Base-by-base conservation (phyloP, 257 asterid species). In the Solanum lycopersicoides region DNA sequence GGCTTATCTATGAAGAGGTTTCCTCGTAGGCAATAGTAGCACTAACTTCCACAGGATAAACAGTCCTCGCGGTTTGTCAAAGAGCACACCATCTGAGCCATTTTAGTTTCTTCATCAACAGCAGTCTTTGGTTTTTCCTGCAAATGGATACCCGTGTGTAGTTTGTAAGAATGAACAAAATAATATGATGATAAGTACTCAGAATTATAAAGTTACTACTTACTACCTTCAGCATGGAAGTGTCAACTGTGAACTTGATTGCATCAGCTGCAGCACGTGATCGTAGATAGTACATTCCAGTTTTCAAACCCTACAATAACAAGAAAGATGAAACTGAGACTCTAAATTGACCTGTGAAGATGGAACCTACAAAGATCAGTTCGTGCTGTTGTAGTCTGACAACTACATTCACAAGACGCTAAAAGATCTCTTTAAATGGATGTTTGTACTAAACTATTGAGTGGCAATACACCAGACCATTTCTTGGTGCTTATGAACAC, bases 181-280 rank as follows among this genome's bases (percentile, higher is more conserved):
- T 66, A 71, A 13, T 25, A 20, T 13, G 59, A 59, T n/a, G 30
- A 23, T 42, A 37, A 56, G 87, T 63, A 15, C 23, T 56, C 41
- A 42, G 18, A 8, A 16, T 35, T 4, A 42, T 7, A 56, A 18
- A 37, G 83, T 45, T 63, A 63, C 71, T 23, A 23, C 72, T 42
- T 59, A 63, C 56, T 88, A 94, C 98, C 92, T 94, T 94, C 63
- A 95, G 80, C 94, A 94, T 92, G 35, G 93, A 53, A n/a, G 98
- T 93, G 90, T 97, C 98, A 3, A 97, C 98, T 5, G 99, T 97
- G 90, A 95, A 95, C 89, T 97, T 94, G 90, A 95, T 95, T 30
- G 99, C 99, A 90, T 95, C 98, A 68, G 98, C 98, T 75, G 98
- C 98, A 71, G 99, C 98, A 11, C 98, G 98, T 14, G 99, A 91